phyloP scores from a whole-genome alignment of 148 eudicot species.

The Amaranthus palmeri region DNA sequence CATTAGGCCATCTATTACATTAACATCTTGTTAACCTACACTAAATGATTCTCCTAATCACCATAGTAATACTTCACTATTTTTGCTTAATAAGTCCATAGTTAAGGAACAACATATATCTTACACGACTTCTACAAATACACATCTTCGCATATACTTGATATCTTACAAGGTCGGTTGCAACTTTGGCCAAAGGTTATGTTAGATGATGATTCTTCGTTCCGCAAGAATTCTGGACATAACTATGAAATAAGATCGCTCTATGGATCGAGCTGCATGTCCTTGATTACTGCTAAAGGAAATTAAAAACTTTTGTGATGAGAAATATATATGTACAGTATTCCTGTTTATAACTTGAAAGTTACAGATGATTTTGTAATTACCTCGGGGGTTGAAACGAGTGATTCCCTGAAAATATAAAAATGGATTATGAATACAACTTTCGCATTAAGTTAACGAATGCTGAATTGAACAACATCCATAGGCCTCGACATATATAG shows the following conservation, averaged over 20 bases:
- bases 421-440: background rate
- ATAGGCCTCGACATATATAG: background rate
- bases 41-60: conserved; percentile 5
- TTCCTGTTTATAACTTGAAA: background rate
- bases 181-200: conserved; percentile 11
- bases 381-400: conserved; percentile 44
- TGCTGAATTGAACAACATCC: too few relatives aligned
- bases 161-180: conserved; percentile 18
- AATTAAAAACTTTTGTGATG: background rate
- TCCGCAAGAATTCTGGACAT: conserved; percentile 20
- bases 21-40: conserved; percentile 20
- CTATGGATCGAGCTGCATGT: background rate
- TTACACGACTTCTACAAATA: conserved; percentile 27
- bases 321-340: background rate
- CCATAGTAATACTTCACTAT: background rate
- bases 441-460: background rate
- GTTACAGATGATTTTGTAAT: background rate
- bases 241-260: background rate
- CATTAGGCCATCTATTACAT: conserved; percentile 12
- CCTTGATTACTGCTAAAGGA: conserved; percentile 2
- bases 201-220: conserved; percentile 26
- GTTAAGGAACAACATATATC: conserved; percentile 20
- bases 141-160: background rate
- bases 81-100: too few relatives aligned
- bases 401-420: conserved; percentile 31